A percentile compares a stretch with the other conserved stretches of the same genome.
Conservation (phyloP, 2,329 filamentous ascomycete species). For the Incumbomyces delicatus region DNA sequence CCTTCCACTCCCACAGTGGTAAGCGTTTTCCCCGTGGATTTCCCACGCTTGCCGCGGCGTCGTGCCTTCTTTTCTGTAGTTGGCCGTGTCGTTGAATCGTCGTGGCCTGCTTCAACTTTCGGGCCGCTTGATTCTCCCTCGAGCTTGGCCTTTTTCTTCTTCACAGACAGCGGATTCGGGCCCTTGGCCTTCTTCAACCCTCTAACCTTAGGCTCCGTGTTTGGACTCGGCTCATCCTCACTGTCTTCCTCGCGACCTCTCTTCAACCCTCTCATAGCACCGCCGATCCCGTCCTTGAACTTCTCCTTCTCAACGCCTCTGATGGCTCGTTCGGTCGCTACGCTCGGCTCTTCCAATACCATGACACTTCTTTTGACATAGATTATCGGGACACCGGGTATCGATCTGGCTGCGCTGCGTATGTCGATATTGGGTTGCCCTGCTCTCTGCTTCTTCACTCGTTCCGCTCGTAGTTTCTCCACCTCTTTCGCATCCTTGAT, state of each 20-base stretch:
- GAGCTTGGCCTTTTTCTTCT: slow-evolving; percentile 34
- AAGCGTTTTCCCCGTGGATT: not conserved
- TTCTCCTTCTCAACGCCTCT: slow-evolving; percentile 38
- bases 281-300: slow-evolving; percentile 34
- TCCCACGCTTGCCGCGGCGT: slow-evolving; percentile 7
- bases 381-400: slow-evolving; percentile 40
- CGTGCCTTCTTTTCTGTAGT: slow-evolving; percentile 13
- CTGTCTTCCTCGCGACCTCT: slow-evolving; percentile 21
- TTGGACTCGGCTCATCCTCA: slow-evolving; percentile 18
- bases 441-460: slow-evolving; percentile 24
- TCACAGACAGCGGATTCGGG: slow-evolving; percentile 40
- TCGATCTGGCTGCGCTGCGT: slow-evolving; percentile 30
- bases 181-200: slow-evolving; percentile 32
- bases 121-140: not conserved
- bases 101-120: slow-evolving; percentile 11
- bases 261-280: slow-evolving; percentile 28
- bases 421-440: slow-evolving; percentile 28
- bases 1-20: too few species aligned
- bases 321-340: slow-evolving; percentile 31
- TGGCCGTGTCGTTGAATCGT: slow-evolving; percentile 8
- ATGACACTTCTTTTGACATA: slow-evolving; percentile 44
- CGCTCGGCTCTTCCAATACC: slow-evolving; percentile 40
- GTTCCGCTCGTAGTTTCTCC: slow-evolving; percentile 16
- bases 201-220: slow-evolving; percentile 22
- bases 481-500: slow-evolving; percentile 12